Base-by-base conservation (phyloP, 306 rosid genomes). In the Trifolium repens region DNA sequence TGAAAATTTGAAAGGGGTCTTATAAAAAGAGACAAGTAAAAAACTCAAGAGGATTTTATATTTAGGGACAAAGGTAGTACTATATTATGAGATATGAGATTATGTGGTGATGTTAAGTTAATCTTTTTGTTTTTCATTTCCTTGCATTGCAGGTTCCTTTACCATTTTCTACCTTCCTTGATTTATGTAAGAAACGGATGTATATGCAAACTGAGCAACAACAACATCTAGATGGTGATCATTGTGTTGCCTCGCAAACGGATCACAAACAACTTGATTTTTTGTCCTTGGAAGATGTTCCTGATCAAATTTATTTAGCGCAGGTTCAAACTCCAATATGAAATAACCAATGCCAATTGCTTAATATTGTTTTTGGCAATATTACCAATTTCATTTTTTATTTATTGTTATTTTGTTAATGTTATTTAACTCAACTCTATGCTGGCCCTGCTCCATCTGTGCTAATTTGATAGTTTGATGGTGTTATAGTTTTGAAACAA, bases 231-330 rank as follows among this genome's bases (percentile, higher is more conserved):
- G 79, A 74, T 50, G 79, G 70, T 50, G 79, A 72, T 76, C 85
- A 49, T 73, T 69, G 30, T 75, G 35, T 4, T 55, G 78, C 77
- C 26, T 40, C 77, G 14, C 78, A 77, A 63, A 73, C 53, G 67
- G 60, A 64, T 30, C 82, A 69, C 7, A 53, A 74, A 11, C 78
- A 84, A 26, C 67, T 40, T 74, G 88, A 52, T 8, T 30, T 72
- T 84, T 83, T 79, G 74, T 66, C 85, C 14, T 65, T 77, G 78
- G 96, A 89, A 75, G 83, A 72, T 68, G 84, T 75, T 85, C 77
- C 90, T 15, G 78, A 83, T 74, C 93, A 87, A 88, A 78, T 89
- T 82, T 96, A 92, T 85, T 88, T 96, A 85, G 99, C 99, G 0
- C 99, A 96, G 99, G 99, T 96, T 71, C 54, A 68, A 69, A 71